These are phyloP conservation scores for Paecilomyces niveus DNA, from an alignment of 2,329 filamentous ascomycete species.

Conservation along the genomic window DNA sequence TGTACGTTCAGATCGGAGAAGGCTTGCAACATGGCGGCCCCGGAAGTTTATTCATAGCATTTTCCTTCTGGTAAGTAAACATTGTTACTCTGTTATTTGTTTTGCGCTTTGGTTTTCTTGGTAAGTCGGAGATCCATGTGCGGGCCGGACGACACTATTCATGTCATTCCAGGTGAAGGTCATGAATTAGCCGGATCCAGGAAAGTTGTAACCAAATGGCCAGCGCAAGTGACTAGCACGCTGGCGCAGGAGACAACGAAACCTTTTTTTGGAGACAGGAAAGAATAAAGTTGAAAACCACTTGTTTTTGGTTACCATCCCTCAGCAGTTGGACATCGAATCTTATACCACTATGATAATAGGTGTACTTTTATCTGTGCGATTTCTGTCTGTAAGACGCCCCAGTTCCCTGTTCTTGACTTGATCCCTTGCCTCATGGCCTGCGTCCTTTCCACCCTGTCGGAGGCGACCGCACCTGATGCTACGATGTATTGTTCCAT, in stretches of 20 bases:
- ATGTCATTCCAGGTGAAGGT: background rate
- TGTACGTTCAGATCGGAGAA: slow-evolving; percentile 38
- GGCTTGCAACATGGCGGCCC: slow-evolving; percentile 36
- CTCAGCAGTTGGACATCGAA: slow-evolving; percentile 9
- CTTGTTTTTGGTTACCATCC: slow-evolving; percentile 3
- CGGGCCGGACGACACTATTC: background rate
- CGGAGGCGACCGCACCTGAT: background rate
- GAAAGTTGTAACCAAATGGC: background rate
- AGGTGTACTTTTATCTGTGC: slow-evolving; percentile 40
- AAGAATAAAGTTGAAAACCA: background rate
- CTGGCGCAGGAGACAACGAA: background rate
- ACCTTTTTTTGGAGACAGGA: background rate
- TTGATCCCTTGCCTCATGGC: background rate
- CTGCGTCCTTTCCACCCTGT: background rate
- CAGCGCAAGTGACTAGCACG: background rate
- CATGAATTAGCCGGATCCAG: background rate
- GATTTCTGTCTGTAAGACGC: slow-evolving; percentile 38
- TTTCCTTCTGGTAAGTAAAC: slow-evolving; percentile 38
- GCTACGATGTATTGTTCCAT: background rate
- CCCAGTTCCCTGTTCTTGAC: slow-evolving; percentile 3
- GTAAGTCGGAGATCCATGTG: background rate
- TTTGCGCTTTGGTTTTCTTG: slow-evolving; percentile 1
- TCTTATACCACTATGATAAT: slow-evolving; percentile 25
- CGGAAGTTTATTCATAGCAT: slow-evolving; percentile 38
- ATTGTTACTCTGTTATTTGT: slow-evolving; percentile 1